phyloP scores from a whole-genome alignment of 345 rosid genomes.

The Acer campestre region DNA sequence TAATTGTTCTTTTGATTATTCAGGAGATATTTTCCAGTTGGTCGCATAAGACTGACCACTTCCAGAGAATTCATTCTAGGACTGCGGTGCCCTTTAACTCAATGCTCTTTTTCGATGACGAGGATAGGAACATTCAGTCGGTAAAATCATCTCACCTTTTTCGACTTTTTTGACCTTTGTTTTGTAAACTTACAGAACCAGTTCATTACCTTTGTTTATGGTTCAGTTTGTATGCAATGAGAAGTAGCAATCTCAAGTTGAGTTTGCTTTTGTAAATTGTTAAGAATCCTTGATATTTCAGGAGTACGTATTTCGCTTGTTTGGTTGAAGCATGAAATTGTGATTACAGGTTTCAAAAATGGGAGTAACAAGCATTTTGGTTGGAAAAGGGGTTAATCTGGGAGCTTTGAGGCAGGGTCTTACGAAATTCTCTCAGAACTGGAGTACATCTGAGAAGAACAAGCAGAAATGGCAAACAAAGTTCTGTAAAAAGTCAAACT shows the following conservation, averaged over 20 bases:
- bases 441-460: conserved; percentile 52
- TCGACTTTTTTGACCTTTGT: too few relatives aligned
- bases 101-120: conserved; percentile 87
- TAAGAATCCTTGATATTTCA: background rate
- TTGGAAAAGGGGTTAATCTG: conserved; percentile 67
- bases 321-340: background rate
- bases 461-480: conserved; percentile 62
- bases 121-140: conserved; percentile 67
- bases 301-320: too few relatives aligned
- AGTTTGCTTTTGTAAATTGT: background rate
- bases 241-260: too few relatives aligned
- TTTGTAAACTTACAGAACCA: too few relatives aligned
- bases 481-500: conserved; percentile 51
- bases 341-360: conserved; percentile 63
- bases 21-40: conserved; percentile 83
- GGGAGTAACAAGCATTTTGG: conserved; percentile 79
- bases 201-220: too few relatives aligned
- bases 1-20: conserved; percentile 16
- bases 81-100: conserved; percentile 66
- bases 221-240: too few relatives aligned
- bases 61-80: conserved; percentile 70
- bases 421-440: conserved; percentile 58
- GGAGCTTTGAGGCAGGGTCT: conserved; percentile 83
- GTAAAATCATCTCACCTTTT: conserved; percentile 29
- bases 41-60: conserved; percentile 42